Evolutionary conservation across 345 rosid genomes (phyloP).

Genomic region (Brassica incana): DNA sequence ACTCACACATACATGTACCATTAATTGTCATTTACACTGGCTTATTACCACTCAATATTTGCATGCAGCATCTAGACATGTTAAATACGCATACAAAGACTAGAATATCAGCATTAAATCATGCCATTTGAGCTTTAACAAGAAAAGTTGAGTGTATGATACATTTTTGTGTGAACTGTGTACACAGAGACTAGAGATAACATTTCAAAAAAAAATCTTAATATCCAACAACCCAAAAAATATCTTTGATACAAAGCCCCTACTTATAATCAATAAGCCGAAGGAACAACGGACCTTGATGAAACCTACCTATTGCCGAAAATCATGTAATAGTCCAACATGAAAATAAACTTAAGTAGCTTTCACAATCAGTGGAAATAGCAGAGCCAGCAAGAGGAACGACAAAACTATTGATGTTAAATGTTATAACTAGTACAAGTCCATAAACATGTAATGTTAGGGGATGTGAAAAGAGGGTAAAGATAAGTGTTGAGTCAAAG

Average conservation of each 20-base stretch:
- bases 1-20: not conserved
- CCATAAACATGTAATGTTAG: constrained; percentile 1
- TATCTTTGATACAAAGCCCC: not conserved
- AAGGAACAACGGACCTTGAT: not conserved
- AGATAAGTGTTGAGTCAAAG: not conserved
- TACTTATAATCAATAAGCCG: not conserved
- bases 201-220: not conserved
- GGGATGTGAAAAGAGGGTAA: constrained; percentile 14
- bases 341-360: not conserved
- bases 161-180: not conserved
- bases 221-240: not conserved
- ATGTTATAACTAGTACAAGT: not conserved
- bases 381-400: not conserved
- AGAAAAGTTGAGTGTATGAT: not conserved
- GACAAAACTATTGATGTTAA: not conserved
- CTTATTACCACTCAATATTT: not conserved
- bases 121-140: not conserved
- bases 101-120: not conserved
- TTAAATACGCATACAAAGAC: not conserved
- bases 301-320: not conserved
- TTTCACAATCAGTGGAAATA: not conserved
- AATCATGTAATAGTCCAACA: constrained; percentile 7
- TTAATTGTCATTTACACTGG: not conserved
- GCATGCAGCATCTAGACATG: not conserved
- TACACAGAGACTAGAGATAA: not conserved